Percentiles rank a stretch among this genome's conserved stretches.
These are phyloP conservation scores for Neurospora discreta DNA, from an alignment of 495 filamentous ascomycete genomes.

Conservation along the genomic window DNA sequence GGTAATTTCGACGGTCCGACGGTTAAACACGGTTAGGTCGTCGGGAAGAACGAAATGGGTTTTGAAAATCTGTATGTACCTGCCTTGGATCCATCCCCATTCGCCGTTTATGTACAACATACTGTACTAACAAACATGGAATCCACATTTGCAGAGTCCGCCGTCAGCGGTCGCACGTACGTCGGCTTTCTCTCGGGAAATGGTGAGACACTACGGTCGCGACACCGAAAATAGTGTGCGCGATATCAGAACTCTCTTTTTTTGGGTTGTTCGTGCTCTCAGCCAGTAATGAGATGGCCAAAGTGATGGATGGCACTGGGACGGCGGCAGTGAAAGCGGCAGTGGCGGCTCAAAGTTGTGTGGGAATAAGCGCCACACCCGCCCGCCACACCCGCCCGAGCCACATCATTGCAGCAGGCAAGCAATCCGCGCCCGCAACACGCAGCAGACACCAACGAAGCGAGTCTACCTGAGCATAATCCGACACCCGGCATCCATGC, in stretches of 20 bases:
- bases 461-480: no score
- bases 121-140: no score
- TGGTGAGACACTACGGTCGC: background rate
- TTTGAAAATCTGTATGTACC: background rate
- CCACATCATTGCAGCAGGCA: no score
- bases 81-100: background rate
- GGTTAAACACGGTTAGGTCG: background rate
- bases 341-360: no score
- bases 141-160: background rate
- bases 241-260: background rate
- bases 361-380: background rate
- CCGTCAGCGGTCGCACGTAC: background rate
- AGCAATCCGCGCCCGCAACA: no score
- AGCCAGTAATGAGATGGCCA: background rate
- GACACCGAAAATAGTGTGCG: background rate
- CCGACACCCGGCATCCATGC: no score
- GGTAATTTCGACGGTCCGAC: background rate
- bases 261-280: background rate
- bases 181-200: background rate
- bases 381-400: background rate
- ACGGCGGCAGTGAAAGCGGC: background rate
- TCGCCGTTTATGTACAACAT: background rate
- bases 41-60: background rate
- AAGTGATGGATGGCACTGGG: background rate
- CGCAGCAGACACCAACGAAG: no score